Base-by-base conservation (phyloP, 2,329 filamentous ascomycete species). In the Bipolaris sorokiniana region DNA sequence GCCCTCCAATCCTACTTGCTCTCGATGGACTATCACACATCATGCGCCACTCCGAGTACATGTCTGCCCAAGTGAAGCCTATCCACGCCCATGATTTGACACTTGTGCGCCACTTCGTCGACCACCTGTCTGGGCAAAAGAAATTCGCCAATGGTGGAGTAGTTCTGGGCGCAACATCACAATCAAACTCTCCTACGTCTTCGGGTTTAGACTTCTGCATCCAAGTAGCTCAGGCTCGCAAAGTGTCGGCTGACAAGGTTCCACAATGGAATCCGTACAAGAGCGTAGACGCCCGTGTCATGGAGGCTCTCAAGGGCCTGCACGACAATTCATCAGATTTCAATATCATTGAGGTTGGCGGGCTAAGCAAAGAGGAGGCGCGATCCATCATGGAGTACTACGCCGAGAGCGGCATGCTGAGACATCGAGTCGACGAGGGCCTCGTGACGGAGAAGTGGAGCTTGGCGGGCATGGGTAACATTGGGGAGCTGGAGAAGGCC, bases 381-480 rank as follows among this genome's bases (percentile, higher is more conserved):
- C 85, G 89, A 58, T 84, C 87, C 0, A 81, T 96, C 66, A 89
- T 98, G 87, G 92, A 97, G 80, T 98, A 97, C 79, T 98, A 94
- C 83, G 92, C 91, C 5, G 87, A 86, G 34, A 96, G 91, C 75
- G 95, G 94, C 11, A 82, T 97, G 73, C 75, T 96, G 71, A 85
- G 90, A 62, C 81, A 85, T 59, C 82, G 81, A 44, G 83, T 97
- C 48, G 88, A 90, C 68, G 88, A 93, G 71, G 81, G 80, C 62
- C 82, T 84, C 61, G 89, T 97, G 34, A 82, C 84, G 20, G 90
- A 96, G 82, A 91, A 91, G 79, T 96, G 93, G 92, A 88, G 87
- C 47, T 74, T 97, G 66, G 87, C 88, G 47, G 92, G 92, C 20
- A 87, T 90, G 68, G 93, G 93, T 15, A 85, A 94, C 49, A 83